Conservation (phyloP, 225 moss, liverwort and hornwort genomes). For the Lunularia cruciata region DNA sequence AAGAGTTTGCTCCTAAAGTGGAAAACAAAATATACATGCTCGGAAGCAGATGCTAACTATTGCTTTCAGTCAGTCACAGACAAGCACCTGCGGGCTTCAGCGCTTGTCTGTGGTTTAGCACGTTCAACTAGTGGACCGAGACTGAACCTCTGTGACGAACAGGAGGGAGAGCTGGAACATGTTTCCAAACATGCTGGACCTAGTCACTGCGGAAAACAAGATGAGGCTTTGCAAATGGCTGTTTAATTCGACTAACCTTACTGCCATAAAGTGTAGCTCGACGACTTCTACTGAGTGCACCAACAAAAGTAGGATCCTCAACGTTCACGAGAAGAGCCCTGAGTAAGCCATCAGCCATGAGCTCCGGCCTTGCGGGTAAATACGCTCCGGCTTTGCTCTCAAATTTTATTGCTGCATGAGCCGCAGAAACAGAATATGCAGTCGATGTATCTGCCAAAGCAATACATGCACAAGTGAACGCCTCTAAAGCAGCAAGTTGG, state of each 20-base stretch:
- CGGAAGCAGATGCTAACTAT: too few species aligned
- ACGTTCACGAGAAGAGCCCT: conserved; percentile 49
- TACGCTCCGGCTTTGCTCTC: conserved; percentile 38
- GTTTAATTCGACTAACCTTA: conserved; percentile 49
- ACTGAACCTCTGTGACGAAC: too few species aligned
- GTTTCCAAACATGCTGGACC: too few species aligned
- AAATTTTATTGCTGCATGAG: conserved; percentile 44
- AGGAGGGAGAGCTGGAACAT: too few species aligned
- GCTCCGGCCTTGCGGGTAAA: conserved; percentile 36
- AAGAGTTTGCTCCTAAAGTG: too few species aligned
- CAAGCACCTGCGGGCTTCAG: too few species aligned
- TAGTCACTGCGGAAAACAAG: too few species aligned
- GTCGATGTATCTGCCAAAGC: conserved; percentile 65
- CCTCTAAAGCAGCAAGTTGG: conserved; percentile 70
- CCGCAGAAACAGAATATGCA: conserved; percentile 47
- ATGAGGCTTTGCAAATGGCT: background rate
- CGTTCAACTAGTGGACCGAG: too few species aligned
- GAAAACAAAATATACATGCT: too few species aligned
- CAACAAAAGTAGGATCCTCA: conserved; percentile 41
- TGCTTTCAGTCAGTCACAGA: too few species aligned
- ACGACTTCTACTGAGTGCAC: conserved; percentile 52
- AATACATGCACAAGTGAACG: conserved; percentile 60
- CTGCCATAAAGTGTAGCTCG: conserved; percentile 45
- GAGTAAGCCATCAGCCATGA: conserved; percentile 63
- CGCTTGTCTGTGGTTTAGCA: too few species aligned